These are phyloP conservation scores for Chaetomium tenue DNA, from an alignment of 495 filamentous ascomycete genomes.

Conservation along the genomic window DNA sequence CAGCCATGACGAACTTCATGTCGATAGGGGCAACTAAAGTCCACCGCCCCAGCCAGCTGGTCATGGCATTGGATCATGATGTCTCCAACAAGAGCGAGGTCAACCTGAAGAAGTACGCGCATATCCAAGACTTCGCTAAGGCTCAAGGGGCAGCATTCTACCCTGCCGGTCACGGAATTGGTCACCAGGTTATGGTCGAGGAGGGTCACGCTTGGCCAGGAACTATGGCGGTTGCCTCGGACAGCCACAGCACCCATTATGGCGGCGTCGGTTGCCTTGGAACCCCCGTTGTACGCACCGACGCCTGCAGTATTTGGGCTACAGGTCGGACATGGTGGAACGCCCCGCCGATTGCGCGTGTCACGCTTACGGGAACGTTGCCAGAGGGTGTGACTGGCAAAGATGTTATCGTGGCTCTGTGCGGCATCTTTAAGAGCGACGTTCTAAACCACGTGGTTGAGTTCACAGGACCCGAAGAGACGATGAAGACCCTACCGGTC, in stretches of 20 bases:
- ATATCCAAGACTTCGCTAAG: conserved; percentile 84
- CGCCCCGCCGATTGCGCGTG: conserved; percentile 78
- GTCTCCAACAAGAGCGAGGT: conserved; percentile 82
- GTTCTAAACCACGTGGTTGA: conserved; percentile 93
- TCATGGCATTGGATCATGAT: conserved; percentile 92
- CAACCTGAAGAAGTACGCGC: conserved; percentile 80
- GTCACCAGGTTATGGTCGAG: conserved; percentile 44
- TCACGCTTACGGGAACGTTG: conserved; percentile 72
- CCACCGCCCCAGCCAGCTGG: conserved; percentile 69
- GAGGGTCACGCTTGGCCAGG: conserved; percentile 67
- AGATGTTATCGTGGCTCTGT: conserved; percentile 90
- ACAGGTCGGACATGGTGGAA: conserved; percentile 87
- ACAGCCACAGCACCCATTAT: conserved; percentile 87
- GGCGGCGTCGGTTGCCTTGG: conserved; percentile 76
- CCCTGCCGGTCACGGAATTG: conserved; percentile 67
- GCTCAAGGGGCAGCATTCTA: conserved; percentile 82
- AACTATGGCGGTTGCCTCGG: conserved; percentile 76
- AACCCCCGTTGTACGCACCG: conserved; percentile 82
- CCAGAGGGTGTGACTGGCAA: conserved; percentile 87
- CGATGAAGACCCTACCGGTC: conserved; percentile 69
- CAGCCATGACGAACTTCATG: conserved; percentile 82
- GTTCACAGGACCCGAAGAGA: conserved; percentile 77
- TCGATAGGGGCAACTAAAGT: conserved; percentile 79
- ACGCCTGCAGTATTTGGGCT: conserved; percentile 84
- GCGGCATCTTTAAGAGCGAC: conserved; percentile 82